Percentiles rank a stretch among this genome's conserved stretches.
phyloP scores from a whole-genome alignment of 1,139 yeast species.

The Schwanniomyces etchellsii region DNA sequence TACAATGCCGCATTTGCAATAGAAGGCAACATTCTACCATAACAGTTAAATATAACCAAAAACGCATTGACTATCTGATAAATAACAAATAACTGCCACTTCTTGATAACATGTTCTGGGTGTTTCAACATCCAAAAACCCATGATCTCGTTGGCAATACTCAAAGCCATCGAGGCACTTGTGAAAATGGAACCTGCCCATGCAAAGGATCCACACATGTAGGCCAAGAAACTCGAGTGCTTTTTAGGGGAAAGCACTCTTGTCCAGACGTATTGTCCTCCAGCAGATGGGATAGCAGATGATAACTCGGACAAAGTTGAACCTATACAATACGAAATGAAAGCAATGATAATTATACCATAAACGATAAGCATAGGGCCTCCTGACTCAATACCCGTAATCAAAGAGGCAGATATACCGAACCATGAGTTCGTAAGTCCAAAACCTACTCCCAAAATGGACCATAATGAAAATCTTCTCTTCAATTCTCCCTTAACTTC shows the following conservation, averaged over 20 bases:
- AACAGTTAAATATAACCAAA: constrained; percentile 31
- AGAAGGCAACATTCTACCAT: constrained; percentile 30
- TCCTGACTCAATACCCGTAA: constrained; percentile 60
- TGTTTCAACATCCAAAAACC: constrained; percentile 46
- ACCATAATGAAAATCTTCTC: constrained; percentile 47
- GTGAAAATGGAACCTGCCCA: constrained; percentile 58
- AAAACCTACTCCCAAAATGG: constrained; percentile 62
- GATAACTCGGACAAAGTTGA: constrained; percentile 44
- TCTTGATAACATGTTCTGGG: constrained; percentile 35
- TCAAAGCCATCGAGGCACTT: constrained; percentile 47
- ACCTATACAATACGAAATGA: constrained; percentile 35
- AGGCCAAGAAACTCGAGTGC: constrained; percentile 43
- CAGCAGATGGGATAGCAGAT: constrained; percentile 51
- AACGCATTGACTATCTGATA: constrained; percentile 35
- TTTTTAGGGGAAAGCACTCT: constrained; percentile 47
- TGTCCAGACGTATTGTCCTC: constrained; percentile 61
- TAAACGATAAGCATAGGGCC: constrained; percentile 66
- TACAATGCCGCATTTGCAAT: constrained; percentile 33
- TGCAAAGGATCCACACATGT: constrained; percentile 50
- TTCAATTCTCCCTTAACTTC: constrained; percentile 27
- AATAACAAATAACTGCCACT: constrained; percentile 50
- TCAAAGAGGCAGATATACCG: constrained; percentile 59
- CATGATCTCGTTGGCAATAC: constrained; percentile 43
- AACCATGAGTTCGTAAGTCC: constrained; percentile 70
- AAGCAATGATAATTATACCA: constrained; percentile 61